Evolutionary conservation across 179 eudicot genomes (phyloP).

Genomic region (Spergularia azorica): DNA sequence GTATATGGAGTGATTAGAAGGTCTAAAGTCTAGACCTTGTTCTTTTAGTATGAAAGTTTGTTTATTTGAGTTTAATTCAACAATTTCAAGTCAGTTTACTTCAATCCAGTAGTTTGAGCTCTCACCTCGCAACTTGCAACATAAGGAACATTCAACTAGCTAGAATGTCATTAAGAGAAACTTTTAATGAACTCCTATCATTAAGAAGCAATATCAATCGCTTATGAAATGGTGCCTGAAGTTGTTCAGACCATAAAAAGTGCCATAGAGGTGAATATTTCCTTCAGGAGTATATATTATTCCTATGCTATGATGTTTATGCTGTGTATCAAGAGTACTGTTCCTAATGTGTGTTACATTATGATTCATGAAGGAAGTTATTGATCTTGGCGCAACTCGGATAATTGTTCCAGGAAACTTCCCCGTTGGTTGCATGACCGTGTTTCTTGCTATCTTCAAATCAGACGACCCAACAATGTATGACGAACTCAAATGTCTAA

Average conservation of each 20-base stretch:
- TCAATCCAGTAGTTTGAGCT: no score
- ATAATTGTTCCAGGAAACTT: slow-evolving; percentile 42
- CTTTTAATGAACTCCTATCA: no score
- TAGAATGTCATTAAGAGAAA: no score
- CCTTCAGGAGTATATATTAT: not conserved
- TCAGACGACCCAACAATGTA: slow-evolving; percentile 23
- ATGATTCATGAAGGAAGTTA: slow-evolving; percentile 23
- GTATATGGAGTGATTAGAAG: not conserved
- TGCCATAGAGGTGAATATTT: slow-evolving; percentile 5
- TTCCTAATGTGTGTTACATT: not conserved
- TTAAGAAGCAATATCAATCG: not conserved
- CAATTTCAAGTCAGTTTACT: no score
- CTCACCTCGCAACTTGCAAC: no score
- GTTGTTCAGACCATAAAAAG: slow-evolving; percentile 20
- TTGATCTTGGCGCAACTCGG: slow-evolving; percentile 30
- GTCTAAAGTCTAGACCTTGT: no score
- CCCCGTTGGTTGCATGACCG: slow-evolving; percentile 35
- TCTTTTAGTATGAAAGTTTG: no score
- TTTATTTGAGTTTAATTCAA: no score
- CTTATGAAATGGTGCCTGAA: slow-evolving; percentile 24
- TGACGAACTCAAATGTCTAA: slow-evolving; percentile 35
- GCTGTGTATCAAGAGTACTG: not conserved
- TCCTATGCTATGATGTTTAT: not conserved
- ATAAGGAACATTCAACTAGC: no score
- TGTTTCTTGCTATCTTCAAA: slow-evolving; percentile 10